These are phyloP conservation scores for Endotrypanum monterogeii DNA, from an alignment of 208 protist species.

Conservation along the genomic window DNA sequence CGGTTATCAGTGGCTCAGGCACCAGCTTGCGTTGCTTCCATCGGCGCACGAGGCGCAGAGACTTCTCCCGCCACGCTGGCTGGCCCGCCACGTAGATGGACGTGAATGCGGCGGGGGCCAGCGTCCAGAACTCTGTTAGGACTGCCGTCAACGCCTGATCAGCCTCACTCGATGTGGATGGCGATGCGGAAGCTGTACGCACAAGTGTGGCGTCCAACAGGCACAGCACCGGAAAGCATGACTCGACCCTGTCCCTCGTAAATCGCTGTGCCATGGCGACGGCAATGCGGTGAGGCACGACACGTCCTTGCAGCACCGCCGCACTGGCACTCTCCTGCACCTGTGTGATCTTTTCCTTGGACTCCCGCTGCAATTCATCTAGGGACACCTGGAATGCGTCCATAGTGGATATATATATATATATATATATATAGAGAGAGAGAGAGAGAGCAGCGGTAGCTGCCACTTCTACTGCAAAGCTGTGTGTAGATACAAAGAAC, in stretches of 20 bases:
- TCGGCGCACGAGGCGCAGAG: slow-evolving; percentile 48
- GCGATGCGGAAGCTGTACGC: slow-evolving; percentile 12
- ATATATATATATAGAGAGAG: slow-evolving; percentile 1
- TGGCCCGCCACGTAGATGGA: slow-evolving; percentile 32
- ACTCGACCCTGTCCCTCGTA: slow-evolving; percentile 40
- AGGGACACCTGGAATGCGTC: slow-evolving; percentile 52
- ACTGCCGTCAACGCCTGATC: slow-evolving; percentile 35
- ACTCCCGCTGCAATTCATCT: slow-evolving; percentile 58
- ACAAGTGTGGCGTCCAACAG: slow-evolving; percentile 63
- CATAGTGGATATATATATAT: slow-evolving; percentile 31
- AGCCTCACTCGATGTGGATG: slow-evolving; percentile 12
- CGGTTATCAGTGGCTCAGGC: slow-evolving; percentile 18
- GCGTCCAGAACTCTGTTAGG: slow-evolving; percentile 57
- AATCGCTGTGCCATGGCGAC: slow-evolving; percentile 71
- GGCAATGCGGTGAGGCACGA: slow-evolving; percentile 53
- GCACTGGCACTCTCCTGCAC: slow-evolving; percentile 28
- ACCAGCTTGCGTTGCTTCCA: slow-evolving; percentile 58
- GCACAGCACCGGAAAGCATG: slow-evolving; percentile 71
- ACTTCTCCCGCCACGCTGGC: slow-evolving; percentile 54
- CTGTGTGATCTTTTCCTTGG: slow-evolving; percentile 65
- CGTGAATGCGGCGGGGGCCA: slow-evolving; percentile 30
- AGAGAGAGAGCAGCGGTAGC: not conserved
- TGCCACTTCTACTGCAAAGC: too few species aligned
- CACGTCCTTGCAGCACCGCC: slow-evolving; percentile 33
- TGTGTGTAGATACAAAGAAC: too few species aligned